Conservation (phyloP, 164 flowering plant genomes). For the Taxillus chinensis region DNA sequence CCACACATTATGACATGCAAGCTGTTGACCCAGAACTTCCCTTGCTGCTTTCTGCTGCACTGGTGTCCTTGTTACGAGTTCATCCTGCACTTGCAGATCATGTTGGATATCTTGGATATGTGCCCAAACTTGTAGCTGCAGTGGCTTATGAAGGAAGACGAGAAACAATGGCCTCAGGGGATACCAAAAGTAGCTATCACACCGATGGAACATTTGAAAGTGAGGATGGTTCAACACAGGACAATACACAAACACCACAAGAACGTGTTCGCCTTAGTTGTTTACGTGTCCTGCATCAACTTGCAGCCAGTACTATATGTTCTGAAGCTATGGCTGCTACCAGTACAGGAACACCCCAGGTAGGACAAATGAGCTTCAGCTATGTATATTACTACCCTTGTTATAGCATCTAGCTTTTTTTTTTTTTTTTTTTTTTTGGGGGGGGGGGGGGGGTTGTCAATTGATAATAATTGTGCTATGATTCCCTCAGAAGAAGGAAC, state of each 20-base stretch:
- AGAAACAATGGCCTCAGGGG: slow-evolving; percentile 84
- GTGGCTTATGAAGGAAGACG: slow-evolving; percentile 94
- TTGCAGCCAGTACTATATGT: slow-evolving; percentile 36
- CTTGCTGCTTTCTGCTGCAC: slow-evolving; percentile 85
- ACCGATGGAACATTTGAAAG: slow-evolving; percentile 37
- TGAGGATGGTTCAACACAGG: slow-evolving; percentile 43
- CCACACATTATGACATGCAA: slow-evolving; percentile 78
- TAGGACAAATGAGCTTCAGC: neutral
- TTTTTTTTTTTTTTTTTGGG: slow-evolving; percentile 4
- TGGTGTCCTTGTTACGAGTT: slow-evolving; percentile 88
- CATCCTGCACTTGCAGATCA: slow-evolving; percentile 98
- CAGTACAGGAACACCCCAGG: neutral
- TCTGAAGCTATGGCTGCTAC: neutral
- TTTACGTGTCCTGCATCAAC: slow-evolving; percentile 92
- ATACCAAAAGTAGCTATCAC: slow-evolving; percentile 31
- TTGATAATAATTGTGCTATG: slow-evolving; percentile 62
- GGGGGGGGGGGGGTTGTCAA: too few species aligned
- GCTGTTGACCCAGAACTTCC: slow-evolving; percentile 86
- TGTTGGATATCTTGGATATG: slow-evolving; percentile 97
- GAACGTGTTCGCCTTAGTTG: slow-evolving; percentile 98
- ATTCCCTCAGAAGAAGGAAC: too few species aligned
- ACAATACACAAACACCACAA: slow-evolving; percentile 67
- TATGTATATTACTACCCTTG: neutral
- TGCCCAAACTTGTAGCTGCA: slow-evolving; percentile 95
- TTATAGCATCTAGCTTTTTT: slow-evolving; percentile 46